Evolutionary conservation across 495 filamentous ascomycete genomes (phyloP).

Genomic region (Talaromyces borbonicus): DNA sequence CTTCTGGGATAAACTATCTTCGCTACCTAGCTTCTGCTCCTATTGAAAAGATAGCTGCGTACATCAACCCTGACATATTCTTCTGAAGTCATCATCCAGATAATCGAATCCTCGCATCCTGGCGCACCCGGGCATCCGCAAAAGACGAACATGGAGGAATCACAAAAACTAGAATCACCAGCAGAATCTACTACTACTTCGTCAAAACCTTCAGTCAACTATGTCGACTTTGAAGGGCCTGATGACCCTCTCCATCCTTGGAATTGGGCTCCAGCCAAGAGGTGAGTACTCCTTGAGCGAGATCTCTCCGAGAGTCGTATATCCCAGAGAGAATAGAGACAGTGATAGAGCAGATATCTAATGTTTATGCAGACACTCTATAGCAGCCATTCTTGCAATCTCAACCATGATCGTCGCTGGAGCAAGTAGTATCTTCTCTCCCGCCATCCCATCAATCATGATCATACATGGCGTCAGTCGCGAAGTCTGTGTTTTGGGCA

Average conservation of each 20-base stretch:
- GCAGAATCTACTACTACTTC: no score
- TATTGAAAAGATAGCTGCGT: no score
- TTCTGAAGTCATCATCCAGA: no score
- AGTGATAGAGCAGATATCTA: background rate
- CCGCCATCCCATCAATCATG: slow-evolving; percentile 11
- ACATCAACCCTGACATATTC: no score
- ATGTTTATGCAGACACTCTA: background rate
- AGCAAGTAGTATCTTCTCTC: slow-evolving; percentile 16
- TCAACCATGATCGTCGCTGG: slow-evolving; percentile 14
- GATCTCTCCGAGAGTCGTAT: no score
- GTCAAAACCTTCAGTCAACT: background rate
- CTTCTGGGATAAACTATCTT: no score
- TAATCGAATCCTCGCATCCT: no score
- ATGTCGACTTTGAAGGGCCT: slow-evolving; percentile 13
- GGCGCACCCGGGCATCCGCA: no score
- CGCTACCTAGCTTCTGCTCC: no score
- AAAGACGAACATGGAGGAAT: no score
- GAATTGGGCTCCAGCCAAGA: slow-evolving; percentile 10
- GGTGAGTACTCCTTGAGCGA: slow-evolving; percentile 5
- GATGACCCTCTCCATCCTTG: slow-evolving; percentile 12
- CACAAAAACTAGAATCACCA: no score
- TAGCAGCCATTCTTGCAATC: slow-evolving; percentile 10
- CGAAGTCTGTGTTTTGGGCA: slow-evolving; percentile 13
- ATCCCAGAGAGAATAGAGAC: background rate
- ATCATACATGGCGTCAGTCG: slow-evolving; percentile 8